Base-by-base conservation (phyloP, 805 yeast species). In the Kregervanrija pseudodelftensis region DNA sequence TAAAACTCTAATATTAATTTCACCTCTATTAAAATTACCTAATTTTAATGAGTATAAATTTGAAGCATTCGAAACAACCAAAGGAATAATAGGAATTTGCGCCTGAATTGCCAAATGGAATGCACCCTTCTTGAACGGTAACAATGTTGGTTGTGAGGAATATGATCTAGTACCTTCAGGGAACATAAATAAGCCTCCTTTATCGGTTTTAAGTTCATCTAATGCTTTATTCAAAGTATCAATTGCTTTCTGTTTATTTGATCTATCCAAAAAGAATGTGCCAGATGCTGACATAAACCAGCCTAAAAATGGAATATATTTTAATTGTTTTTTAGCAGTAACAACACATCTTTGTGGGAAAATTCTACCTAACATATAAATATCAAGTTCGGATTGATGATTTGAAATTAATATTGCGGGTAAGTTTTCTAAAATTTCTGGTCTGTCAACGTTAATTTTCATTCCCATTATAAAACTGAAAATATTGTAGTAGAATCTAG, bases 121-220 rank as follows among this genome's bases (percentile, higher is more conserved):
- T 0, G 98, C 97, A 44, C 99, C 99, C 62, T 93, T 93, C 66
- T 93, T 93, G 69, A 93, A 88, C 1, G 95, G 95, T 41, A 88
- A 72, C 61, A 93, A 66, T 3, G 73, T 79, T 41, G 95, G 82
- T 33, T 72, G 73, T 17, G 76, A 65, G 10, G 84, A 67, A 51
- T 82, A 85, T 0, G 97, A 88, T 65, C 99, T 78, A 2, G 99
- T 93, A 28, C 99, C 99, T 66, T 93, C 99, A 22, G 98, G 96
- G 72, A 90, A 93, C 67, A 93, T 79, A 74, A 82, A 93, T 17
- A 93, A 73, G 12, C 84, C 86, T 55, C 90, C 81, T 58, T 80
- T 78, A 40, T 80, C 70, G 4, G 62, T 58, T 59, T 80, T 81
- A 62, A 93, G 71, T 22, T 70, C 70, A 10, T 65, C 63, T 43